Conservation (phyloP, 2,329 filamentous ascomycete genomes). For the Madurella mycetomatis region DNA sequence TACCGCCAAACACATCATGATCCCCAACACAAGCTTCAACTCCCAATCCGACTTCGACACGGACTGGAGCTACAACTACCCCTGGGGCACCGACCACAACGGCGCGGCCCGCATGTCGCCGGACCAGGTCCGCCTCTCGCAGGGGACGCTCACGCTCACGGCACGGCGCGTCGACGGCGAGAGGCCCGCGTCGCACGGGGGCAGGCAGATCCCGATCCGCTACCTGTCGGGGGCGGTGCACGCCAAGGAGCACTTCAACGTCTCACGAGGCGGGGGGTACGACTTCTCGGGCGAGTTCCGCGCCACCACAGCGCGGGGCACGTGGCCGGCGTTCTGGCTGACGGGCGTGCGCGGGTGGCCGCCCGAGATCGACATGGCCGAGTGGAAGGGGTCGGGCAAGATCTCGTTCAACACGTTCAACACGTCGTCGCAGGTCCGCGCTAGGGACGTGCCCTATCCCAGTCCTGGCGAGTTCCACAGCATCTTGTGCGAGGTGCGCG, state of each 20-base stretch:
- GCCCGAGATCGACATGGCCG: slow-evolving; percentile 56
- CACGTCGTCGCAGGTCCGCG: slow-evolving; percentile 42
- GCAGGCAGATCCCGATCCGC: slow-evolving; percentile 42
- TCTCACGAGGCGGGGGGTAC: slow-evolving; percentile 36
- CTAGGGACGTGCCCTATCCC: slow-evolving; percentile 46
- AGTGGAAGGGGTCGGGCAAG: slow-evolving; percentile 57
- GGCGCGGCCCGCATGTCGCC: slow-evolving; percentile 52
- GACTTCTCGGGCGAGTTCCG: slow-evolving; percentile 40
- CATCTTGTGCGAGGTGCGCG: slow-evolving; percentile 47
- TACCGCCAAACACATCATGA: slow-evolving; percentile 33
- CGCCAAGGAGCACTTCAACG: slow-evolving; percentile 38
- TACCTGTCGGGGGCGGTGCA: slow-evolving; percentile 47
- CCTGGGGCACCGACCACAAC: slow-evolving; percentile 56
- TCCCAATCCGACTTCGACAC: slow-evolving; percentile 36
- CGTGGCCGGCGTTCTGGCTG: slow-evolving; percentile 58
- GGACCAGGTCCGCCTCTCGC: slow-evolving; percentile 39
- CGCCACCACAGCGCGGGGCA: slow-evolving; percentile 40
- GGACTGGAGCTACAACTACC: slow-evolving; percentile 51
- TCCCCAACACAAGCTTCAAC: slow-evolving; percentile 37
- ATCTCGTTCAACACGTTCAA: slow-evolving; percentile 55
- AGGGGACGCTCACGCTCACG: slow-evolving; percentile 43
- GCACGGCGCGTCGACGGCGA: slow-evolving; percentile 42
- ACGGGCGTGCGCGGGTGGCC: slow-evolving; percentile 53
- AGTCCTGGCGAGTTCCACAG: slow-evolving; percentile 44
- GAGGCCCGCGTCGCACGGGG: slow-evolving; percentile 34